A percentile compares a stretch with the other conserved stretches of the same genome.
Conservation (phyloP, 1,284 basidiomycete genomes). For the Ganoderma resinaceum region DNA sequence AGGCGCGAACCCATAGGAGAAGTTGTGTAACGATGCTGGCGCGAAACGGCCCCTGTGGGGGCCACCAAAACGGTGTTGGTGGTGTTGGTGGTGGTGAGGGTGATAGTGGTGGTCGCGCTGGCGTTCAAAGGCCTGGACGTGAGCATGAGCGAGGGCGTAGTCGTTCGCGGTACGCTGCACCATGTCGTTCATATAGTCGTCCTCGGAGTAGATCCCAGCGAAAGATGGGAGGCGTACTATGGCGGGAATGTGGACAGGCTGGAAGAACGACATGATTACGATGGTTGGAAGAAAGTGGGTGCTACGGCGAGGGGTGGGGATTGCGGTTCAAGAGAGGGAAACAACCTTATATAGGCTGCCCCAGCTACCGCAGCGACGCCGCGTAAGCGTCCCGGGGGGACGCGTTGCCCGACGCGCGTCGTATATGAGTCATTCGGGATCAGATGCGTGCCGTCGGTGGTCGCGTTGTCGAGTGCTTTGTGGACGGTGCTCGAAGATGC, state of each 20-base stretch:
- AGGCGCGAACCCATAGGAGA: not conserved
- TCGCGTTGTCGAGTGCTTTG: not conserved
- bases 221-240: slow-evolving; percentile 6
- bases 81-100: slow-evolving; percentile 7
- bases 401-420: slow-evolving; percentile 30
- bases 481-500: slow-evolving; percentile 3
- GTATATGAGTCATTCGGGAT: slow-evolving; percentile 23
- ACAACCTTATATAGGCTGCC: slow-evolving; percentile 18
- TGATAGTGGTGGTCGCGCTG: slow-evolving; percentile 15
- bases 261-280: slow-evolving; percentile 32
- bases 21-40: not conserved
- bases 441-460: not conserved
- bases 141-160: slow-evolving; percentile 30
- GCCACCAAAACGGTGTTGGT: too few relatives aligned
- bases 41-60: not conserved
- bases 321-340: not conserved
- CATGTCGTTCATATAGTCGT: slow-evolving; percentile 26
- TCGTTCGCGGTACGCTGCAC: slow-evolving; percentile 27
- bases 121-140: slow-evolving; percentile 24
- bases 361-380: not conserved
- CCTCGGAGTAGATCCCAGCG: slow-evolving; percentile 12
- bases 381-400: slow-evolving; percentile 19
- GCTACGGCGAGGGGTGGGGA: slow-evolving; percentile 10
- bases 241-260: slow-evolving; percentile 22
- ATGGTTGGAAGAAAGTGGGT: slow-evolving; percentile 12